A percentile compares a stretch with the other conserved stretches of the same genome.
Conservation (phyloP, 768 basidiomycete species). For the Favolaschia claudopus region DNA sequence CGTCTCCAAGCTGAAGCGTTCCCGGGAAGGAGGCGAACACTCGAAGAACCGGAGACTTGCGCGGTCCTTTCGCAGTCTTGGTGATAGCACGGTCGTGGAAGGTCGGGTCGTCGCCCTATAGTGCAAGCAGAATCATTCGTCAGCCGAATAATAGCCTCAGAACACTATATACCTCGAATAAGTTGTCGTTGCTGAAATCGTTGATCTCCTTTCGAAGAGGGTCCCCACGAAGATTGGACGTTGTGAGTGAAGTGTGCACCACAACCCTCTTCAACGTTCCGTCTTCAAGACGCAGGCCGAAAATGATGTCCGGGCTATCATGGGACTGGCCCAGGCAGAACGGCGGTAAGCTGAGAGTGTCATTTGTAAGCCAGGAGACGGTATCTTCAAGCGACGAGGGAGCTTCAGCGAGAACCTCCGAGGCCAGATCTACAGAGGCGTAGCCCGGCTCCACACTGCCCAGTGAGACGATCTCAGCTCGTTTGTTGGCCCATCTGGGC, state of each 20-base stretch:
- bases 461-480: background rate
- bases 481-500: constrained; percentile 4
- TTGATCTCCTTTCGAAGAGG: background rate
- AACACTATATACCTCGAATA: constrained; percentile 1
- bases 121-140: too few relatives aligned
- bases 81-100: background rate
- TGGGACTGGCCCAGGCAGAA: background rate
- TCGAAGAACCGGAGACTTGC: background rate
- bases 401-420: background rate
- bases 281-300: background rate
- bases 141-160: too few relatives aligned
- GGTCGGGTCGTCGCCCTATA: background rate
- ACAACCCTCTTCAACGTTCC: background rate
- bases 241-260: background rate
- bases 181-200: background rate
- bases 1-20: background rate
- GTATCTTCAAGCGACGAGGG: background rate
- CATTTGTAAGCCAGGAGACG: background rate
- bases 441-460: background rate
- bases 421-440: background rate
- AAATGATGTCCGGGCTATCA: background rate
- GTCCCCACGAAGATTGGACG: background rate
- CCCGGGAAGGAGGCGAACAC: background rate
- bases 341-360: background rate
- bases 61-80: background rate